Percentiles rank a stretch among this genome's conserved stretches.
Conservation (phyloP, 202 grass and related monocot species). For the Miscanthus sacchariflorus region DNA sequence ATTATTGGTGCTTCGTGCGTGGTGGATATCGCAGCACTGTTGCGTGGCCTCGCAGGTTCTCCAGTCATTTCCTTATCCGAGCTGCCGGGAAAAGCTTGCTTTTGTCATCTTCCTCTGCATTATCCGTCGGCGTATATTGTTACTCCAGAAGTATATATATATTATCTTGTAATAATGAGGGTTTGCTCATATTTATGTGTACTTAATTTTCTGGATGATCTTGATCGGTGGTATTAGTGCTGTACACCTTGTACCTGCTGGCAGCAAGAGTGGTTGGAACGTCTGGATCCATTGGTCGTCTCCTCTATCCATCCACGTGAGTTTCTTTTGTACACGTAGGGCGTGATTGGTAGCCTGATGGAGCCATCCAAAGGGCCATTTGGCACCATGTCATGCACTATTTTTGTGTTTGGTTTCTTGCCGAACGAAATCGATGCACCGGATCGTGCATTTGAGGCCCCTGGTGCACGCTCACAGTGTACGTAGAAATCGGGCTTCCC, state of each 20-base stretch:
- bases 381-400: no score
- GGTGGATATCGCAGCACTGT: not conserved
- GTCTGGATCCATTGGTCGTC: not conserved
- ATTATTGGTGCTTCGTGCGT: conserved; percentile 5
- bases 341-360: no score
- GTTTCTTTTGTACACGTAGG: no score
- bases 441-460: no score
- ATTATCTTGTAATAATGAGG: not conserved
- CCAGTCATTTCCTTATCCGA: not conserved
- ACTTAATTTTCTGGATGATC: not conserved
- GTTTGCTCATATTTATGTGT: not conserved
- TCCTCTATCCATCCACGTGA: not conserved
- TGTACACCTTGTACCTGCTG: conserved; percentile 5
- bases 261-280: not conserved
- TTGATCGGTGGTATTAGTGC: not conserved
- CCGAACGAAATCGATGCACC: no score
- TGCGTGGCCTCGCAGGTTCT: not conserved
- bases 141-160: not conserved
- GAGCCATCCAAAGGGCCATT: no score
- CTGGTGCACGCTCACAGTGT: no score
- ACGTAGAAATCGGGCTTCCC: no score
- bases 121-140: not conserved
- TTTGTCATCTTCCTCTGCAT: conserved; percentile 17
- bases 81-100: not conserved
- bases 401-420: no score